Base-by-base conservation (phyloP, 495 filamentous ascomycete genomes). In the Penicillium herquei region DNA sequence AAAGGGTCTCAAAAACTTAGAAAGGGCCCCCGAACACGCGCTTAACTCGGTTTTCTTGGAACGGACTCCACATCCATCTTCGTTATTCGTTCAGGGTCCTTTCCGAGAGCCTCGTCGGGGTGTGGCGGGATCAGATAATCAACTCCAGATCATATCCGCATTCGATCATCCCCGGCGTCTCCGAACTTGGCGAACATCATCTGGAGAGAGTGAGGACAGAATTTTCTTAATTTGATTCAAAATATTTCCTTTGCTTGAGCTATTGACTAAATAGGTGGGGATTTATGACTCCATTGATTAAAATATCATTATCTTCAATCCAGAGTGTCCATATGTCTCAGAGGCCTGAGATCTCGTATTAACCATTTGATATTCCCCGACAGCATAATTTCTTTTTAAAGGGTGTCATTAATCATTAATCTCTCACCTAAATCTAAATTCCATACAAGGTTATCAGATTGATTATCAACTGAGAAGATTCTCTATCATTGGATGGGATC, bases 81-180 rank as follows among this genome's bases (percentile, higher is more conserved):
- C 43, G 44, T 52, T 6, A 52, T 44, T 52, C 39, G 50, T n/a
- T 18, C 39, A 6, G 21, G 17, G 13, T 12, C 6, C 37, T 16
- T 6, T 34, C 9, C 46, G 21, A 26, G 34, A 40, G 18, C 8
- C 49, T 21, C 17, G 26, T 17, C 39, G 18, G 39, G 39, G 39
- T 17, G n/a, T 52, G 50, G 39, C 50, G 50, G 50, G 50, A 52
- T 52, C 50, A 52, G 50, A 52, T 52, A 52, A 52, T 52, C 21
- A 35, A 52, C 17, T 9, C 11, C 18, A 16, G 14, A 17, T n/a
- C n/a, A n/a, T 42, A 11, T 39, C 50, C 21, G 21, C 21, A 26
- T 26, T 26, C 21, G 21, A 26, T 26, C 43, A 52, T 52, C 50
- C 43, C n/a, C 49, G 49, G 49, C 33, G 48, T 18, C 49, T 33